Conservation (phyloP, 164 flowering plant genomes). For the Houttuynia cordata region DNA sequence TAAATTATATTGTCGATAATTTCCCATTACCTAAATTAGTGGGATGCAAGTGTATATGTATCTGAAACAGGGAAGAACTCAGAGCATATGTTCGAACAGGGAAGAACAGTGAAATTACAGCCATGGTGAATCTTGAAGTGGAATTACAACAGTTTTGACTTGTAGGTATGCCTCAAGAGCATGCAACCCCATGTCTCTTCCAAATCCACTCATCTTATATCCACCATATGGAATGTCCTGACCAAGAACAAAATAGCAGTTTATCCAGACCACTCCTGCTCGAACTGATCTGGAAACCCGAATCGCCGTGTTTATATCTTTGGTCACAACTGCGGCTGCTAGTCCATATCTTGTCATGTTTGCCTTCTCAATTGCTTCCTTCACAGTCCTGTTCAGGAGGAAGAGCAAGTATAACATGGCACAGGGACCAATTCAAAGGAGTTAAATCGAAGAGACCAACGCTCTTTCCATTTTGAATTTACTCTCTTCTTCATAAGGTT, state of each 20-base stretch:
- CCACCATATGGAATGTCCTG: slow-evolving; percentile 54
- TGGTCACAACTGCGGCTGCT: slow-evolving; percentile 68
- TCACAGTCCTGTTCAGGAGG: slow-evolving; percentile 33
- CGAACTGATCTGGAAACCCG: slow-evolving; percentile 61
- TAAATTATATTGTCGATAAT: too few relatives aligned
- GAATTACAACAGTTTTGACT: slow-evolving; percentile 57
- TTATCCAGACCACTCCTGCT: slow-evolving; percentile 62
- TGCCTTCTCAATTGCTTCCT: slow-evolving; percentile 53
- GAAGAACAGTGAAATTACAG: slow-evolving; percentile 12
- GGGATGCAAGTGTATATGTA: too few relatives aligned
- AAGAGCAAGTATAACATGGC: background rate
- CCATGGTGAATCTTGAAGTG: slow-evolving; percentile 62
- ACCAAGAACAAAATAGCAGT: slow-evolving; percentile 52
- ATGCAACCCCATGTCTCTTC: slow-evolving; percentile 42
- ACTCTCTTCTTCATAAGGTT: too few relatives aligned
- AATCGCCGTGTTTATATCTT: slow-evolving; percentile 48
- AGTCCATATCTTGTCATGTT: slow-evolving; percentile 60
- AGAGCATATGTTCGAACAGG: too few relatives aligned
- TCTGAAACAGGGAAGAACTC: background rate
- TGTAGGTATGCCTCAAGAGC: slow-evolving; percentile 57
- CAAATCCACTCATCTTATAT: slow-evolving; percentile 67
- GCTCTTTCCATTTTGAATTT: too few relatives aligned
- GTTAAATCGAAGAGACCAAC: too few relatives aligned
- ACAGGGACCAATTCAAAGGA: background rate
- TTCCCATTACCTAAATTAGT: too few relatives aligned